Evolutionary conservation across 257 asterid genomes (phyloP).

Genomic region (Solanum corneliomulleri): DNA sequence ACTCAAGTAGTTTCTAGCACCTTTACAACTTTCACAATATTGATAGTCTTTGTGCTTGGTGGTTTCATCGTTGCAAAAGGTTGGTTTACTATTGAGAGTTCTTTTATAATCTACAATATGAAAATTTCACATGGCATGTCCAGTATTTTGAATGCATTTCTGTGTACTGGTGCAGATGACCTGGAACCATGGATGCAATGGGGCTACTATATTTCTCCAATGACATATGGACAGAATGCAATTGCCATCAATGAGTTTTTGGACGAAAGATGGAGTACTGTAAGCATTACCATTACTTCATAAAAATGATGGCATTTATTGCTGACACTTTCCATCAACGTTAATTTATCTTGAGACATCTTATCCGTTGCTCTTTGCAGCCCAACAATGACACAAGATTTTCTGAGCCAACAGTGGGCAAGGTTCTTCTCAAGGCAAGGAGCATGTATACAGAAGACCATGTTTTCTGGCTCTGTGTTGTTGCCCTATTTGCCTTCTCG

Average conservation of each 20-base stretch:
- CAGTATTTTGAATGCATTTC: background rate
- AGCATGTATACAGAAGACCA: conserved; percentile 75
- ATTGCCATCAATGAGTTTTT: conserved; percentile 23
- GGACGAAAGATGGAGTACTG: conserved; percentile 22
- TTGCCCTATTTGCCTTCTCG: conserved; percentile 77
- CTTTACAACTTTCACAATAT: conserved; percentile 59
- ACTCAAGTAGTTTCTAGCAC: conserved; percentile 73
- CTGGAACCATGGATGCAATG: conserved; percentile 22
- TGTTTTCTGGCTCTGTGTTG: conserved; percentile 70
- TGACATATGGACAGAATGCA: conserved; percentile 28
- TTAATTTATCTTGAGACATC: background rate
- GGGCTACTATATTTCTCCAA: conserved; percentile 23
- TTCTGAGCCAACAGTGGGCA: conserved; percentile 69
- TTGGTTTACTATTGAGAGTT: conserved; percentile 8
- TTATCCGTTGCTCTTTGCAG: conserved; percentile 20
- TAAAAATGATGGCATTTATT: background rate
- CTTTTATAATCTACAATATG: background rate
- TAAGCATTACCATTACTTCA: background rate
- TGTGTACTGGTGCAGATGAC: conserved; percentile 4
- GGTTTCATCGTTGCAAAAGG: conserved; percentile 88
- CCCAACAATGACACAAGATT: conserved; percentile 43
- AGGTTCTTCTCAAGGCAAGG: conserved; percentile 75
- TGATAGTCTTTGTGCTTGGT: conserved; percentile 81
- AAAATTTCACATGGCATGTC: background rate
- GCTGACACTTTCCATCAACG: background rate